Evolutionary conservation across 148 eudicot genomes (phyloP), one percentile per base, ranked within the genome.

Genomic region (Rhododendron simsii): DNA sequence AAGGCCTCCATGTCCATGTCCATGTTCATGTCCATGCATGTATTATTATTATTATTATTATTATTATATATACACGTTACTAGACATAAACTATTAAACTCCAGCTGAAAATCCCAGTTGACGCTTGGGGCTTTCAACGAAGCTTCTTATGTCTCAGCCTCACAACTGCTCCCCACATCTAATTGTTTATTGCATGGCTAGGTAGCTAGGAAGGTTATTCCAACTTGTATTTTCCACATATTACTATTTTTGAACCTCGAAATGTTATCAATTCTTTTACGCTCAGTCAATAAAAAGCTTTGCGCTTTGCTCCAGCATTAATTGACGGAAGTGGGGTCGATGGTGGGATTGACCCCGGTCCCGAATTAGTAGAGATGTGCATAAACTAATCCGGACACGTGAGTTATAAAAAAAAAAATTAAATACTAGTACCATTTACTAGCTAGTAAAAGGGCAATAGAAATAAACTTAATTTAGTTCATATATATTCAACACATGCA

Each of bases 101-200:
- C 45, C 45, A 41, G 45, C 21, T 16, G 20, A 5, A 59, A 59
- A 67, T 67, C 74, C 74, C 74, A 26, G 74, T 26, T 67, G 35
- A 67, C 35, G 74, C 74, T 26, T 67, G 35, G 33, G 74, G 35
- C 35, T 67, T 61, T 67, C 74, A 26, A 67, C 74, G 74, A 67
- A 67, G 74, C 74, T 67, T 67, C 74, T 67, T 67, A 8, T 65
- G 74, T 26, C 74, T 63, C 69, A 21, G 26, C 33, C 35, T 67
- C 33, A 67, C 74, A 67, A 67, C 74, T 67, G 74, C 74, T 67
- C 74, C 74, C 74, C 65, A 59, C 65, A 59, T 59, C 65, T 20
- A 21, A 59, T n/a, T n/a, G 9, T 26, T 67, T 67, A 65, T 26
- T 28, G 35, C 73, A 67, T n/a, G 21, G 28, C 11, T 65, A 47